A percentile compares a stretch with the other conserved stretches of the same genome.
Evolutionary conservation across 495 filamentous ascomycete species (phyloP).

Genomic region (Penicillium ochrochloron): DNA sequence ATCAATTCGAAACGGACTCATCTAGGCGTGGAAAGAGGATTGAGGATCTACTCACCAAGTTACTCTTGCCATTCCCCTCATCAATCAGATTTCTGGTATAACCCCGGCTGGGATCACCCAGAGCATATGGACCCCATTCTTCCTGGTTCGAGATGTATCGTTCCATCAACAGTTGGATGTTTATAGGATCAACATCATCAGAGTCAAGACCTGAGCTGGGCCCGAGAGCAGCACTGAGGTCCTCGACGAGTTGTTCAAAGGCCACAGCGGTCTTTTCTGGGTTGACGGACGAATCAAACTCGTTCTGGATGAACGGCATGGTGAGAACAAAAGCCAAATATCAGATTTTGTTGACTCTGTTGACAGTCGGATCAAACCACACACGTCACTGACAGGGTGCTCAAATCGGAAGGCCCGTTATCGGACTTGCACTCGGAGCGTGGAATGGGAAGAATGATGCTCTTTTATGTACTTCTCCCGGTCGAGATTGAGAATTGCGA

Average conservation of each 20-base stretch:
- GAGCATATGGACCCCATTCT: conserved; percentile 76
- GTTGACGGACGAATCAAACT: conserved; percentile 15
- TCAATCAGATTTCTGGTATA: conserved; percentile 93
- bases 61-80: conserved; percentile 88
- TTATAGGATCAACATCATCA: conserved; percentile 72
- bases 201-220: conserved; percentile 80
- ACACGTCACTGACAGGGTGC: neutral
- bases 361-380: neutral
- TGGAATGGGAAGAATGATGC: conserved; percentile 3
- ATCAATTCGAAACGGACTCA: neutral
- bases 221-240: conserved; percentile 72
- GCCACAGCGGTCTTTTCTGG: conserved; percentile 33
- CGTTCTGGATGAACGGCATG: conserved; percentile 44
- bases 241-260: conserved; percentile 75
- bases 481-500: neutral
- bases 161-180: conserved; percentile 71
- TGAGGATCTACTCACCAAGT: conserved; percentile 62
- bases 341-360: neutral
- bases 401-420: conserved; percentile 17
- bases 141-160: conserved; percentile 65
- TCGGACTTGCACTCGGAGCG: conserved; percentile 20
- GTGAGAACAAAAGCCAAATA: neutral
- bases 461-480: neutral
- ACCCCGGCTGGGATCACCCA: conserved; percentile 62
- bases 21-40: too few relatives aligned